phyloP scores from a whole-genome alignment of 805 yeast species.

The Dipodascus albidus region DNA sequence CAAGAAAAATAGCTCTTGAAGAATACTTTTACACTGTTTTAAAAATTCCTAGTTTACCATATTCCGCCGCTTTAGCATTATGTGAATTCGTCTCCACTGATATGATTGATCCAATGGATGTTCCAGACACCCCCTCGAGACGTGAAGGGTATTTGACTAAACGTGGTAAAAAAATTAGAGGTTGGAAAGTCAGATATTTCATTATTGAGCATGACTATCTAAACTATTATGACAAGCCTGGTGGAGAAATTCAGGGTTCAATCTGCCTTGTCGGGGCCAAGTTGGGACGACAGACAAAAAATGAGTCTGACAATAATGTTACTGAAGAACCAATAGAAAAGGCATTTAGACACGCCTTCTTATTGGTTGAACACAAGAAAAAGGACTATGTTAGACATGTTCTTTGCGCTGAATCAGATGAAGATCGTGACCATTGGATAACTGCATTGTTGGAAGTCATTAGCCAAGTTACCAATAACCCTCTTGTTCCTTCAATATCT shows the following conservation, averaged over 20 bases:
- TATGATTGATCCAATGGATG: slow-evolving; percentile 47
- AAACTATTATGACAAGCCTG: slow-evolving; percentile 45
- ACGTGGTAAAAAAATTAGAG: slow-evolving; percentile 51
- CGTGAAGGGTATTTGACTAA: slow-evolving; percentile 59
- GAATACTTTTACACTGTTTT: slow-evolving; percentile 49
- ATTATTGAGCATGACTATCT: slow-evolving; percentile 49
- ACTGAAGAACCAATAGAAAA: slow-evolving; percentile 13
- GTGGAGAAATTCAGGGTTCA: slow-evolving; percentile 43
- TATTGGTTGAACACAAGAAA: slow-evolving; percentile 33
- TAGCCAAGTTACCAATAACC: not conserved
- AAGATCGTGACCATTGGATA: slow-evolving; percentile 68
- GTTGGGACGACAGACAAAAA: slow-evolving; percentile 37
- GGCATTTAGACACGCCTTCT: slow-evolving; percentile 43
- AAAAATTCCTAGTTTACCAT: slow-evolving; percentile 46
- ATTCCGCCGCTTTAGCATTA: slow-evolving; percentile 37
- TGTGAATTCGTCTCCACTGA: slow-evolving; percentile 61
- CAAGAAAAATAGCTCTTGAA: slow-evolving; percentile 42
- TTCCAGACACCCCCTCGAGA: slow-evolving; percentile 31
- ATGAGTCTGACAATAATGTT: slow-evolving; percentile 2
- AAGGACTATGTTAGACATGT: slow-evolving; percentile 32
- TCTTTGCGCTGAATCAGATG: slow-evolving; percentile 69
- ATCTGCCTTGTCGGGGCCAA: slow-evolving; percentile 40
- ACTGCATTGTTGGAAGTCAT: slow-evolving; percentile 26
- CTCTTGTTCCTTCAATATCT: not conserved
- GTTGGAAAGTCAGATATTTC: slow-evolving; percentile 65